These are phyloP conservation scores for Fusarium duplospermum DNA, from an alignment of 2,329 filamentous ascomycete genomes.

Conservation along the genomic window DNA sequence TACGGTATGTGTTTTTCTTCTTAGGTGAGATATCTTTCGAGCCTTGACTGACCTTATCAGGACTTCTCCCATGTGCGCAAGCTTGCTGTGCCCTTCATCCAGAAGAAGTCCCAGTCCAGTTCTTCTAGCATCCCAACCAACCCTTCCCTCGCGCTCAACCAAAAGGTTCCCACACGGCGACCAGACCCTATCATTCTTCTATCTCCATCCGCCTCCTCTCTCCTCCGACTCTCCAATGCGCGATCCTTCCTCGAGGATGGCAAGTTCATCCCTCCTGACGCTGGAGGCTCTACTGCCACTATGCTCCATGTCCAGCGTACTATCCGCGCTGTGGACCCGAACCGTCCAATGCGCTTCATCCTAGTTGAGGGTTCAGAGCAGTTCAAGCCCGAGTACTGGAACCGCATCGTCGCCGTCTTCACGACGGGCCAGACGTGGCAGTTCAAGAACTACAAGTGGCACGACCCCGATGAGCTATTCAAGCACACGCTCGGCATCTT, in stretches of 20 bases:
- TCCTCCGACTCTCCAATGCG: slow-evolving; percentile 95
- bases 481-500: slow-evolving; percentile 88
- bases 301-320: slow-evolving; percentile 88
- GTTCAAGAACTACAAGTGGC: slow-evolving; percentile 99
- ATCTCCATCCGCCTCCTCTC: slow-evolving; percentile 92
- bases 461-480: slow-evolving; percentile 88
- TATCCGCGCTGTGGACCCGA: slow-evolving; percentile 76
- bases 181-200: slow-evolving; percentile 94
- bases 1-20: slow-evolving; percentile 68
- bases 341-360: slow-evolving; percentile 88
- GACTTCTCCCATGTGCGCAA: slow-evolving; percentile 96
- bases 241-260: slow-evolving; percentile 92
- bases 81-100: slow-evolving; percentile 81
- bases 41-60: slow-evolving; percentile 57
- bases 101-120: slow-evolving; percentile 62
- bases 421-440: slow-evolving; percentile 98
- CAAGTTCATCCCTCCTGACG: slow-evolving; percentile 81
- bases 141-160: slow-evolving; percentile 64
- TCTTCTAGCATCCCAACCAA: slow-evolving; percentile 54
- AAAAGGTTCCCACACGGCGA: slow-evolving; percentile 61
- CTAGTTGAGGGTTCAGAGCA: slow-evolving; percentile 92
- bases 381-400: slow-evolving; percentile 99
- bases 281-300: slow-evolving; percentile 74
- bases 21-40: background rate
- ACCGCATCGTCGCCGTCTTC: slow-evolving; percentile 93